These are phyloP conservation scores for Glycine tomentella DNA, from an alignment of 306 rosid species.

Conservation along the genomic window DNA sequence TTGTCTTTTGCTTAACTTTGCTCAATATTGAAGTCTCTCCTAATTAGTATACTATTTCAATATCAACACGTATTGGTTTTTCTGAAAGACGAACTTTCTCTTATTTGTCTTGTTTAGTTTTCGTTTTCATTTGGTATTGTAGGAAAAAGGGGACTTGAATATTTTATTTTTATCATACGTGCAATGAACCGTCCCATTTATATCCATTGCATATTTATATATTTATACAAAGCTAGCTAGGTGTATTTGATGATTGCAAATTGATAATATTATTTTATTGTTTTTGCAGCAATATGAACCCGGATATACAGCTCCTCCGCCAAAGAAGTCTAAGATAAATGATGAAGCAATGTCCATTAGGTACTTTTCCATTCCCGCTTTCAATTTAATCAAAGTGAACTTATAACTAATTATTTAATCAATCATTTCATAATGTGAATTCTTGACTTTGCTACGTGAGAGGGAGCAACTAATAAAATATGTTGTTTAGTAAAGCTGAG, in stretches of 20 bases:
- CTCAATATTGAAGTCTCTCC: constrained; percentile 40
- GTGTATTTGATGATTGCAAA: background rate
- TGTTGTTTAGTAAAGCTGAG: background rate
- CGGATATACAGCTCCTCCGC: constrained; percentile 67
- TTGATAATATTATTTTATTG: background rate
- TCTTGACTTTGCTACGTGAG: constrained; percentile 15
- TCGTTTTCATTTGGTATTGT: background rate
- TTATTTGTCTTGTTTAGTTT: background rate
- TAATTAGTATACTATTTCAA: constrained; percentile 31
- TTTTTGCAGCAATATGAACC: constrained; percentile 79
- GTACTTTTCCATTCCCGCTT: constrained; percentile 54
- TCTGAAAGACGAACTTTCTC: background rate
- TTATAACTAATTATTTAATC: constrained; percentile 30
- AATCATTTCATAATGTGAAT: constrained; percentile 1
- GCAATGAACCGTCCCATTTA: constrained; percentile 10
- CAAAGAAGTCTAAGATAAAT: constrained; percentile 63
- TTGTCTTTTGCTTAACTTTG: constrained; percentile 46
- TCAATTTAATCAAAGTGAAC: constrained; percentile 45
- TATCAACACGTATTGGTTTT: constrained; percentile 21
- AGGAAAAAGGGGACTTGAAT: background rate
- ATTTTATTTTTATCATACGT: background rate
- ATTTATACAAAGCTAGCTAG: background rate
- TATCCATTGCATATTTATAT: background rate
- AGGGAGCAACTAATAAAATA: background rate
- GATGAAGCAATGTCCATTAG: constrained; percentile 74